Percentiles rank a stretch among this genome's conserved stretches.
Conservation (phyloP, 306 rosid genomes). For the Begonia masoniana region DNA sequence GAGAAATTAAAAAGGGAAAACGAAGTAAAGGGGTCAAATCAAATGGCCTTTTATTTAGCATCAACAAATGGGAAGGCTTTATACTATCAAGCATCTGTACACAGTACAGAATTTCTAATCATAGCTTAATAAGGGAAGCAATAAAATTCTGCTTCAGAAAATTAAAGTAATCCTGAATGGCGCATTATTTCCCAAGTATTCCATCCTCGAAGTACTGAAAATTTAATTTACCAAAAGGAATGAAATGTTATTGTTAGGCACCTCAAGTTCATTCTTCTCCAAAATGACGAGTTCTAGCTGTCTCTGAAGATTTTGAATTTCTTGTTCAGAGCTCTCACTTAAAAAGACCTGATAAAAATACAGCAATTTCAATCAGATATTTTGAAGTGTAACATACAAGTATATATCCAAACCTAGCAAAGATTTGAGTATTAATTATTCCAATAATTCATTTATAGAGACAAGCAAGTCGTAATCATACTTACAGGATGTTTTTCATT, state of each 20-base stretch:
- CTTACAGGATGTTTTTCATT: slow-evolving; percentile 51
- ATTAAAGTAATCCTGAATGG: neutral
- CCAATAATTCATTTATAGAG: neutral
- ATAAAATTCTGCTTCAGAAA: no score
- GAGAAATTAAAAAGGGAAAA: no score
- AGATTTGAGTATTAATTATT: neutral
- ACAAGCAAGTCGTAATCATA: slow-evolving; percentile 7
- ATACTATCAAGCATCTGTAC: no score
- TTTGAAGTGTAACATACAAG: neutral
- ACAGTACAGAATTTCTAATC: no score
- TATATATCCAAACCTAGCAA: no score
- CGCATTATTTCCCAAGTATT: no score
- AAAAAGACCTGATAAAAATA: slow-evolving; percentile 29
- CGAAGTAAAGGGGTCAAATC: no score
- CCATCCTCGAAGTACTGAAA: no score
- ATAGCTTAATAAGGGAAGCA: neutral
- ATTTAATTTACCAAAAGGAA: neutral
- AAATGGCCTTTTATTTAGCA: no score
- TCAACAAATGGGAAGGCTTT: no score
- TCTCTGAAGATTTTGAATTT: slow-evolving; percentile 45
- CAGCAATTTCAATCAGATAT: neutral
- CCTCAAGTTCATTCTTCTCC: slow-evolving; percentile 71
- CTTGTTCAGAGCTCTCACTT: slow-evolving; percentile 30
- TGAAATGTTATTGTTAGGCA: slow-evolving; percentile 15
- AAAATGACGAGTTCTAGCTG: slow-evolving; percentile 46